phyloP scores from a whole-genome alignment of 345 rosid species.

The Pugionium dolabratum region DNA sequence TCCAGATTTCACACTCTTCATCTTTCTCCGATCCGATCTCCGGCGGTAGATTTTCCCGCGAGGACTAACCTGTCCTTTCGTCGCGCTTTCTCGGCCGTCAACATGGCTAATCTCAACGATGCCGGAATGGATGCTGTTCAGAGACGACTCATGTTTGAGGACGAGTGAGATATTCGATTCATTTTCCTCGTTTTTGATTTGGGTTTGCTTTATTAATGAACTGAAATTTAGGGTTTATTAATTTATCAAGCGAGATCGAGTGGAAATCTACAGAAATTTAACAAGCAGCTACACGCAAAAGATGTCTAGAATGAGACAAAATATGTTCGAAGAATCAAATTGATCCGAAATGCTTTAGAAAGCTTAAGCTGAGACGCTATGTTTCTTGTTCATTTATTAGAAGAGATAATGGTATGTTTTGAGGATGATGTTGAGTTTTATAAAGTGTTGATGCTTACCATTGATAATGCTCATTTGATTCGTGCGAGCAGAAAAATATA shows the following conservation, averaged over 20 bases:
- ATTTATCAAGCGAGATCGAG: background rate
- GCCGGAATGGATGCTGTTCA: conserved; percentile 97
- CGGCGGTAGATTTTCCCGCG: background rate
- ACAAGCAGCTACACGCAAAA: background rate
- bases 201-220: background rate
- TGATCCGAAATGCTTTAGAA: background rate
- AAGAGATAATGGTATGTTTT: background rate
- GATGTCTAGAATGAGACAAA: background rate
- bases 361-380: background rate
- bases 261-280: background rate
- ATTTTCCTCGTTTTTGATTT: conserved; percentile 10
- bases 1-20: conserved; percentile 18
- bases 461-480: background rate
- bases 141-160: conserved; percentile 97
- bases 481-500: background rate
- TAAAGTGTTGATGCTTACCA: background rate
- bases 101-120: conserved; percentile 59
- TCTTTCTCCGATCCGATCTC: conserved; percentile 14
- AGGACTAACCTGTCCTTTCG: conserved; percentile 31
- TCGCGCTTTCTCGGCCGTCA: conserved; percentile 29
- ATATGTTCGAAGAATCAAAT: conserved; percentile 6
- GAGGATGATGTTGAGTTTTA: too few species aligned
- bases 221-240: background rate
- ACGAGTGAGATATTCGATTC: conserved; percentile 54
- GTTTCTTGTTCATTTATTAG: background rate